Conservation (phyloP, 805 yeast genomes). For the Candida ipomoeae region DNA sequence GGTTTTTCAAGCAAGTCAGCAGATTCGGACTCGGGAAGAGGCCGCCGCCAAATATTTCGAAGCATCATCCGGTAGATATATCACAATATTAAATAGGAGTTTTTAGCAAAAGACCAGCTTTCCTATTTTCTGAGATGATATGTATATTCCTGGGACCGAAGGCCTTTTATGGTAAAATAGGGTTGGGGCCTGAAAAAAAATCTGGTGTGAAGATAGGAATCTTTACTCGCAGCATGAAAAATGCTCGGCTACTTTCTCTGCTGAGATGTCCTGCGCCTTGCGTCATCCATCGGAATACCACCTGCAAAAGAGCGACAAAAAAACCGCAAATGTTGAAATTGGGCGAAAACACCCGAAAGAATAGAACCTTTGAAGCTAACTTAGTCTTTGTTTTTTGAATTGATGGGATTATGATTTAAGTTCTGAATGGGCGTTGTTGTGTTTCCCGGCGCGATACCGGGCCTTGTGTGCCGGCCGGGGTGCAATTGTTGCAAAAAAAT, state of each 20-base stretch:
- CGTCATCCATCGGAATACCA: background rate
- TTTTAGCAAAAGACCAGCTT: background rate
- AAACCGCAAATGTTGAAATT: background rate
- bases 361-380: too few relatives aligned
- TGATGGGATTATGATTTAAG: background rate
- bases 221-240: conserved; percentile 1
- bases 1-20: background rate
- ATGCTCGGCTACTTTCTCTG: background rate
- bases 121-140: background rate
- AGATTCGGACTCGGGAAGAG: background rate
- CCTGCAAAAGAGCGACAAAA: background rate
- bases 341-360: too few relatives aligned
- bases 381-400: background rate
- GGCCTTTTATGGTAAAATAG: background rate
- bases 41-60: conserved; percentile 4
- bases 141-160: too few relatives aligned
- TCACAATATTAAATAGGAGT: background rate
- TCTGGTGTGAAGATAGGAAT: background rate
- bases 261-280: background rate
- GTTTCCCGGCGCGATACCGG: background rate
- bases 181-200: background rate
- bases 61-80: background rate
- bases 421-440: background rate
- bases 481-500: background rate
- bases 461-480: background rate